A percentile compares a stretch with the other conserved stretches of the same genome.
These are phyloP conservation scores for Diplogelasinospora grovesii DNA, from an alignment of 495 filamentous ascomycete genomes.

Conservation along the genomic window DNA sequence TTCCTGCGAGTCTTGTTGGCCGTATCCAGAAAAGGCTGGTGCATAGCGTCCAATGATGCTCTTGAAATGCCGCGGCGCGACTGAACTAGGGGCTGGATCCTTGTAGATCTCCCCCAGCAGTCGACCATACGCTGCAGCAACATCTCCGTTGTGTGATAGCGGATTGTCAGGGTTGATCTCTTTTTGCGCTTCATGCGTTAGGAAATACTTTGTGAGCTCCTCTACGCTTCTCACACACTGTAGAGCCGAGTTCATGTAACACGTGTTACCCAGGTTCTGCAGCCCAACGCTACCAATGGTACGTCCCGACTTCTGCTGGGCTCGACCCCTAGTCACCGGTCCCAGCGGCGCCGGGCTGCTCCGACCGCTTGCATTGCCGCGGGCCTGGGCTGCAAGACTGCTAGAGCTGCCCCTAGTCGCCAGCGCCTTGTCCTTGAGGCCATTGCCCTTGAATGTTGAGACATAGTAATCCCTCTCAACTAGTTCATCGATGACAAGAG, in stretches of 20 bases:
- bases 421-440: slow-evolving; percentile 30
- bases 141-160: slow-evolving; percentile 72
- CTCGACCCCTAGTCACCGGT: slow-evolving; percentile 58
- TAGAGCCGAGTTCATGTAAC: slow-evolving; percentile 97
- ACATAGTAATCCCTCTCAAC: slow-evolving; percentile 57
- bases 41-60: slow-evolving; percentile 69
- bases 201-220: slow-evolving; percentile 86
- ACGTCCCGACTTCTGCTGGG: slow-evolving; percentile 53
- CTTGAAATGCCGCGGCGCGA: slow-evolving; percentile 75
- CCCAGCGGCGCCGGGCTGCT: slow-evolving; percentile 55
- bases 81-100: slow-evolving; percentile 49
- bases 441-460: slow-evolving; percentile 45
- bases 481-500: slow-evolving; percentile 73
- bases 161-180: slow-evolving; percentile 83
- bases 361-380: slow-evolving; percentile 44
- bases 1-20: slow-evolving; percentile 95
- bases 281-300: slow-evolving; percentile 71
- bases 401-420: slow-evolving; percentile 24
- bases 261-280: slow-evolving; percentile 90
- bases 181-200: slow-evolving; percentile 61
- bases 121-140: slow-evolving; percentile 72
- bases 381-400: slow-evolving; percentile 24
- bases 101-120: slow-evolving; percentile 70
- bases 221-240: slow-evolving; percentile 89
- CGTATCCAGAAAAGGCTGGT: slow-evolving; percentile 84